Conservation (phyloP, 306 rosid genomes). For the Dalbergia oliveri region DNA sequence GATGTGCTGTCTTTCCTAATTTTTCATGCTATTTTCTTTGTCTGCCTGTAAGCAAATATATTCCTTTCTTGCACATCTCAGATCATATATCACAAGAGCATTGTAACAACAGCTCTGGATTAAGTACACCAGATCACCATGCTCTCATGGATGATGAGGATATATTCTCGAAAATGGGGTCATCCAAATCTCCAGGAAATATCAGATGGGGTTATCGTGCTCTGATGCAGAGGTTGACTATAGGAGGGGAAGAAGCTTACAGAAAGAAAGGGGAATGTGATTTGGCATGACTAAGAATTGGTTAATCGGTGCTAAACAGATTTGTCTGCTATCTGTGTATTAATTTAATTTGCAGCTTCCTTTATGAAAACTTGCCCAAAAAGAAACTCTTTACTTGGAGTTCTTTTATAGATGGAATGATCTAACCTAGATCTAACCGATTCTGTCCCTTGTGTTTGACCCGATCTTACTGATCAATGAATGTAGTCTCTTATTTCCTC, state of each 20-base stretch:
- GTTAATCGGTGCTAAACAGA: conserved; percentile 55
- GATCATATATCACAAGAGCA: conserved; percentile 65
- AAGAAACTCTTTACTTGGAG: conserved; percentile 55
- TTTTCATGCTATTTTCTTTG: conserved; percentile 25
- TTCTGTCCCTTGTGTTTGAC: conserved; percentile 62
- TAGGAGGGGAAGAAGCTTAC: conserved; percentile 89
- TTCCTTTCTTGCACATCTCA: conserved; percentile 54
- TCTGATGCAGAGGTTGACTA: conserved; percentile 99
- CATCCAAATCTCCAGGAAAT: conserved; percentile 68
- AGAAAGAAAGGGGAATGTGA: conserved; percentile 69
- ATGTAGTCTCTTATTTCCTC: conserved; percentile 54
- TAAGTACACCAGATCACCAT: conserved; percentile 63
- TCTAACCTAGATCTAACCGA: conserved; percentile 82
- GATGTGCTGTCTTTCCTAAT: conserved; percentile 20
- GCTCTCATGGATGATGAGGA: conserved; percentile 63
- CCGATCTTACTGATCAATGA: conserved; percentile 62
- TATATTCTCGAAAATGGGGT: conserved; percentile 74
- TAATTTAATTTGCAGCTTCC: conserved; percentile 59
- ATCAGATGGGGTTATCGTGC: conserved; percentile 78
- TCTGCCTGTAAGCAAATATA: conserved; percentile 44
- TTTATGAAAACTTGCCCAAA: conserved; percentile 21
- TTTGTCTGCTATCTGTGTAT: conserved; percentile 58
- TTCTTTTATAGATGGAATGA: conserved; percentile 69
- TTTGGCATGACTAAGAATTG: conserved; percentile 63
- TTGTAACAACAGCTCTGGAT: conserved; percentile 65